Conservation (phyloP, 345 rosid genomes). For the Lenwebbia sp. region DNA sequence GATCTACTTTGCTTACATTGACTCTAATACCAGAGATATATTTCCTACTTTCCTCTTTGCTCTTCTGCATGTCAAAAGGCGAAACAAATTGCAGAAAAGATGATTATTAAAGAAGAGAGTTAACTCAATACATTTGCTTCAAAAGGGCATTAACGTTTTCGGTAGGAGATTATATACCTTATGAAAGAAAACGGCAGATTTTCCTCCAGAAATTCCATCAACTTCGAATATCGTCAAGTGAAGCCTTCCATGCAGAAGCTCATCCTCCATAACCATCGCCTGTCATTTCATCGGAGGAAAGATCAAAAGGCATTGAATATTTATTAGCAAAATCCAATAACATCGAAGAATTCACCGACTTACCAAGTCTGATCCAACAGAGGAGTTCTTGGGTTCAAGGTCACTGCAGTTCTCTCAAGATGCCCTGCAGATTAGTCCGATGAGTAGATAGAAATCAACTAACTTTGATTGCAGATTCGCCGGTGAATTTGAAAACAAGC, state of each 20-base stretch:
- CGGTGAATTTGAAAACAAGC: background rate
- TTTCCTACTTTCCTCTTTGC: background rate
- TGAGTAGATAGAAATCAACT: background rate
- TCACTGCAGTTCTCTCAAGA: background rate
- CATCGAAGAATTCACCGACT: background rate
- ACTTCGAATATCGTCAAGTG: conserved; percentile 33
- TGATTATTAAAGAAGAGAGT: background rate
- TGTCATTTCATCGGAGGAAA: background rate
- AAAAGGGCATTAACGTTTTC: background rate
- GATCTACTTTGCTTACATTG: background rate
- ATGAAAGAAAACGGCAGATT: conserved; percentile 16
- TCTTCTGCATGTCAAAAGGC: background rate
- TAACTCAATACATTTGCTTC: background rate
- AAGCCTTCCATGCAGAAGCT: conserved; percentile 39
- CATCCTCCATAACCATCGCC: conserved; percentile 7
- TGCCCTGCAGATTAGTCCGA: background rate
- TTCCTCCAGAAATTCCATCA: conserved; percentile 5
- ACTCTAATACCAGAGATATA: background rate
- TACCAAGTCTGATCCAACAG: background rate
- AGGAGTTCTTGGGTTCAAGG: background rate
- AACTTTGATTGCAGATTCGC: background rate
- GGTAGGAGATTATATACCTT: conserved; percentile 13
- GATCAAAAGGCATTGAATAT: background rate
- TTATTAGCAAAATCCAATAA: background rate
- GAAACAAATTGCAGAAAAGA: background rate